Evolutionary conservation across 1,284 basidiomycete genomes (phyloP), one percentile per base, ranked within the genome.

Genomic region (Sporisorium scitamineum): DNA sequence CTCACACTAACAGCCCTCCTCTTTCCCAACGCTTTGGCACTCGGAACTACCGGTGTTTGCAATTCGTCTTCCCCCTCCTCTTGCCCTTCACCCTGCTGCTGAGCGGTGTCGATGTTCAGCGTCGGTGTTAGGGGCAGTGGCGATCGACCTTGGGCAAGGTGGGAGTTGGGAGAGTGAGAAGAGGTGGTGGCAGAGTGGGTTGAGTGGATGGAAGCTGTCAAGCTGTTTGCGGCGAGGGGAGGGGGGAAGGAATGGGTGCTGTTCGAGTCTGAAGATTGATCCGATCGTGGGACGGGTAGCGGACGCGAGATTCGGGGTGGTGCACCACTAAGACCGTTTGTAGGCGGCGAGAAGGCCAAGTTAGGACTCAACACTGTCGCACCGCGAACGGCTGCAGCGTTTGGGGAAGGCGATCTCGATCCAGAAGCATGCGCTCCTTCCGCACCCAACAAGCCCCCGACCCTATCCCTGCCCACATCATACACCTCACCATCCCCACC

Each of bases 1-100:
- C 67, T 24, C 0, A 75, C 59, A 29, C 59, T 62, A 18, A 79
- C 57, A 3, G 73, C 73, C 26, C 80, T 59, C 20, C 80, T 61
- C 72, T 82, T 82, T 2, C 80, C 80, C 31, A 82, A 54, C 22
- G 80, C 80, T 45, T 82, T 82, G 26, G 62, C 80, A 34, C 69
- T 75, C 1, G 80, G 80, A 34, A 68, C 61, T 4, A 76, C 50
- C 14, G 80, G 80, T 20, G 79, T 81, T 14, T 72, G 59, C 47
- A 79, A 22, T 2, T 63, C 75, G 14, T 70, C 68, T 9, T 79
- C 76, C 34, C 72, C 68, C 26, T 64, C 68, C 39, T 63, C 48
- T 14, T 39, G 22, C 42, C 16, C 39, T 14, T 42, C 31, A 13
- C n/a, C 31, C 26, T 16, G 29, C 52, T 24, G n/a, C 22, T 22